phyloP scores from a whole-genome alignment of 352 stramenopile species.

The Pythium sp. region DNA sequence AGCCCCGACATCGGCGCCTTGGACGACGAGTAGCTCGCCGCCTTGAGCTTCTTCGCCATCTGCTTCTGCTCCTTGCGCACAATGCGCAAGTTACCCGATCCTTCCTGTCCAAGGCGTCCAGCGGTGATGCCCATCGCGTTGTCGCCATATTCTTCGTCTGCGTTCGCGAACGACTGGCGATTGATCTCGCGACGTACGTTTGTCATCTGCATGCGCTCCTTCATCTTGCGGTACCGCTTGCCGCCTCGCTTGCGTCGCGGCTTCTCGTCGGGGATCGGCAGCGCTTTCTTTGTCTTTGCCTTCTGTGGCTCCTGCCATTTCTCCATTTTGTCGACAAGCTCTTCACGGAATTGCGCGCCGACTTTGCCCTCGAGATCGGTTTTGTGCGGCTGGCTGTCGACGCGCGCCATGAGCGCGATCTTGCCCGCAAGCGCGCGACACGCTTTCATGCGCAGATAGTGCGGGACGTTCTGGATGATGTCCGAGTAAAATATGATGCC shows the following conservation, averaged over 20 bases:
- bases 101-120: slow-evolving; percentile 90
- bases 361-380: slow-evolving; percentile 59
- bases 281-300: slow-evolving; percentile 95
- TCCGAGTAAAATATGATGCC: slow-evolving; percentile 94
- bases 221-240: slow-evolving; percentile 95
- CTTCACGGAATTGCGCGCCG: slow-evolving; percentile 84
- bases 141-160: slow-evolving; percentile 96
- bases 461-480: slow-evolving; percentile 89
- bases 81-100: slow-evolving; percentile 85
- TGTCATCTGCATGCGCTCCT: slow-evolving; percentile 97
- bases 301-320: slow-evolving; percentile 98
- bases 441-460: slow-evolving; percentile 92
- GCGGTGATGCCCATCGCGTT: slow-evolving; percentile 97
- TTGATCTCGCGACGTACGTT: slow-evolving; percentile 97
- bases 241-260: slow-evolving; percentile 92
- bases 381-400: slow-evolving; percentile 89
- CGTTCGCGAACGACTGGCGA: slow-evolving; percentile 92
- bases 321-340: slow-evolving; percentile 94
- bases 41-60: slow-evolving; percentile 90
- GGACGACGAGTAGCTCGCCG: slow-evolving; percentile 79
- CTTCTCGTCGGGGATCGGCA: slow-evolving; percentile 96
- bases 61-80: slow-evolving; percentile 90
- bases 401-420: slow-evolving; percentile 88
- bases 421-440: slow-evolving; percentile 92
- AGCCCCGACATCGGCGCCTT: slow-evolving; percentile 84